Conservation (phyloP, 225 moss, liverwort and hornwort genomes). For the Physcomitrium patens region DNA sequence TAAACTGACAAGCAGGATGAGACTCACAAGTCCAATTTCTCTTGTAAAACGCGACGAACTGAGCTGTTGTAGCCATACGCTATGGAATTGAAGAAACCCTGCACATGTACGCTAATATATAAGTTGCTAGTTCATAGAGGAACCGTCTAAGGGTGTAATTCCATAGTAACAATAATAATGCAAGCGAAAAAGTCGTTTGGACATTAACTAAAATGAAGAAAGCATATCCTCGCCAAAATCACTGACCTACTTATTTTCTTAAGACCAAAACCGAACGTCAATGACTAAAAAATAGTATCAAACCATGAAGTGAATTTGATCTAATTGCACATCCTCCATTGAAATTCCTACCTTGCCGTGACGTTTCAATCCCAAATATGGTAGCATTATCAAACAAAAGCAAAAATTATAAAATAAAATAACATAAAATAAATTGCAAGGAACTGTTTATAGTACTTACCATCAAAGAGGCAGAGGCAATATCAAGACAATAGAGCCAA, state of each 20-base stretch:
- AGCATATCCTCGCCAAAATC: background rate
- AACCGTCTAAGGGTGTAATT: background rate
- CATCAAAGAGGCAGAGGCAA: conserved; percentile 70
- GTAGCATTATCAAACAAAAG: background rate
- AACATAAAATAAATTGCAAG: background rate
- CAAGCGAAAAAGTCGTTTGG: background rate
- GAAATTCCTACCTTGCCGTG: background rate
- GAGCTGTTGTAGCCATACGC: conserved; percentile 73
- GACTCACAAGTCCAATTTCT: conserved; percentile 65
- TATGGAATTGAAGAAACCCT: conserved; percentile 80
- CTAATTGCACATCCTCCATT: background rate
- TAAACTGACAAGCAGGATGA: background rate
- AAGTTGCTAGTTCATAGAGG: background rate
- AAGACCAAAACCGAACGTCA: background rate
- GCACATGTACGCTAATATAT: conserved; percentile 11
- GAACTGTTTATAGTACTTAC: conserved; percentile 25
- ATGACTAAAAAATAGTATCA: background rate
- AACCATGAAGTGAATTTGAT: background rate
- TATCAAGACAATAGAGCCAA: conserved; percentile 75
- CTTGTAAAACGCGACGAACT: conserved; percentile 66
- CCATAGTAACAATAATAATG: background rate
- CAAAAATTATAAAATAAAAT: too few relatives aligned
- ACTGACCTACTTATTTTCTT: background rate
- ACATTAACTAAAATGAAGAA: background rate
- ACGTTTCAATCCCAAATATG: background rate